Percentiles rank a stretch among this genome's conserved stretches.
These are phyloP conservation scores for Flaveria trinervia DNA, from an alignment of 129 eudicot genomes.

Conservation along the genomic window DNA sequence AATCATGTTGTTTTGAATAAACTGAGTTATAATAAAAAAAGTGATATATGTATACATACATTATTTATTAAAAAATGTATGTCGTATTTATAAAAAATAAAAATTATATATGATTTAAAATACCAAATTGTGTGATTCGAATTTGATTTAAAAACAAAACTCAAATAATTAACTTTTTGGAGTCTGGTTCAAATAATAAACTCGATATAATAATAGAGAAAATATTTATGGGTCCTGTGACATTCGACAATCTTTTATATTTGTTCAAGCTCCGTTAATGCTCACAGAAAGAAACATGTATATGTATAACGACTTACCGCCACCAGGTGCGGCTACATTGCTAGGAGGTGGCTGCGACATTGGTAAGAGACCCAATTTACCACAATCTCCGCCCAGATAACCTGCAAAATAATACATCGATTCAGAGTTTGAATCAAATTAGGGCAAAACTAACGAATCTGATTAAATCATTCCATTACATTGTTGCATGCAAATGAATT, in stretches of 20 bases:
- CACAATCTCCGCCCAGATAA: slow-evolving; percentile 46
- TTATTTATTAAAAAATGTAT: too few relatives aligned
- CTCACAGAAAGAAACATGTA: not conserved
- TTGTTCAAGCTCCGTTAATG: too few relatives aligned
- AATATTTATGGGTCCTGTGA: too few relatives aligned
- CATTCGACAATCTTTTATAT: too few relatives aligned
- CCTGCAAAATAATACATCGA: slow-evolving; percentile 25
- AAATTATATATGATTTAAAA: too few relatives aligned
- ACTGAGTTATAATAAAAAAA: too few relatives aligned
- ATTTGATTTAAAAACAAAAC: not conserved
- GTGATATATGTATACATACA: too few relatives aligned
- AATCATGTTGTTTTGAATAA: too few relatives aligned
- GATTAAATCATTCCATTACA: slow-evolving; percentile 31
- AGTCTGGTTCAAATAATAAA: too few relatives aligned
- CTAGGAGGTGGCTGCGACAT: slow-evolving; percentile 34
- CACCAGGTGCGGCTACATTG: slow-evolving; percentile 31
- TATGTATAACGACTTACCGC: slow-evolving; percentile 19
- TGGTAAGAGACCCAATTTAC: slow-evolving; percentile 10
- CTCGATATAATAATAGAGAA: too few relatives aligned
- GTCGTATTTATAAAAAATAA: too few relatives aligned
- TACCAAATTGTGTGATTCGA: too few relatives aligned
- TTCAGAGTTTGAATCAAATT: not conserved
- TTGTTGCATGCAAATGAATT: slow-evolving; percentile 39
- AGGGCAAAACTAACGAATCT: not conserved
- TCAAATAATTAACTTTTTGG: not conserved